phyloP scores from a whole-genome alignment of 192 early-diverging fungal genomes.

The Rhizophagus clarus region DNA sequence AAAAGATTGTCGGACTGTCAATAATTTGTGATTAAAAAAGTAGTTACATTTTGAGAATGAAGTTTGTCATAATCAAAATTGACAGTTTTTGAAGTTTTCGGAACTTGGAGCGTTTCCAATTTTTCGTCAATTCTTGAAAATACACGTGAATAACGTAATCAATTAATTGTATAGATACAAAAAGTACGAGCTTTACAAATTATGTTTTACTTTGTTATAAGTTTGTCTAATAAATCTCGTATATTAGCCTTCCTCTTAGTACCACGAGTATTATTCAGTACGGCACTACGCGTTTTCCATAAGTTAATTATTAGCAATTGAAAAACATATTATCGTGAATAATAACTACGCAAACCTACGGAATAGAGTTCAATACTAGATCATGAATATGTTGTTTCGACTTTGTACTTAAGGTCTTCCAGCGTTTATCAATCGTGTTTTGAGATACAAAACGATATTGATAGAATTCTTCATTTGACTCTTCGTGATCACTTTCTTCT shows the following conservation, averaged over 20 bases:
- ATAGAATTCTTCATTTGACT: no score
- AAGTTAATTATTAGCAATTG: not conserved
- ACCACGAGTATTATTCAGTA: not conserved
- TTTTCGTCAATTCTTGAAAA: slow-evolving; percentile 11
- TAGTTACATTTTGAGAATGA: slow-evolving; percentile 7
- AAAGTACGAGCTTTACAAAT: no score
- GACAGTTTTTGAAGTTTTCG: not conserved
- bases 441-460: not conserved
- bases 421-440: not conserved
- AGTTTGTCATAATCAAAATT: slow-evolving; percentile 10
- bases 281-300: not conserved
- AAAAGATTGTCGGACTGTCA: not conserved
- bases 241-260: not conserved
- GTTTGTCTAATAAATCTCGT: not conserved
- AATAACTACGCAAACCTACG: not conserved
- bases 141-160: not conserved
- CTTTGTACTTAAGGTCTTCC: not conserved
- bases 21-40: not conserved
- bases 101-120: not conserved
- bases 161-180: not conserved
- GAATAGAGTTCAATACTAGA: not conserved
- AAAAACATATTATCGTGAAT: no score
- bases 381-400: slow-evolving; percentile 1
- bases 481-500: no score
- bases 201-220: not conserved